These are phyloP conservation scores for Xylaria multiplex DNA, from an alignment of 2,329 filamentous ascomycete species.

Conservation along the genomic window DNA sequence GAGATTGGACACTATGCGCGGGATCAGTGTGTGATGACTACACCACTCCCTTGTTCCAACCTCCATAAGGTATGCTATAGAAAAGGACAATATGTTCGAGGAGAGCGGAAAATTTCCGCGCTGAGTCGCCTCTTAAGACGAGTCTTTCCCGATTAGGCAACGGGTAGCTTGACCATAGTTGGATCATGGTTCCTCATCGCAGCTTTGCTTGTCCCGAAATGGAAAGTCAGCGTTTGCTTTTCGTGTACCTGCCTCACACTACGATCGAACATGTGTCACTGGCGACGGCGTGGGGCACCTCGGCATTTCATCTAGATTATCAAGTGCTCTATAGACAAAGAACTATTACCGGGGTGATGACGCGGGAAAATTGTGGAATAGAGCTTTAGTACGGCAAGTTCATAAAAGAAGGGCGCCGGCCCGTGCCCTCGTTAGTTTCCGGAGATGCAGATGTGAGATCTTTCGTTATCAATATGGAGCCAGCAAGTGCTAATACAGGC, in stretches of 20 bases:
- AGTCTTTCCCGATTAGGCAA: constrained; percentile 14
- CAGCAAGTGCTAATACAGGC: constrained; percentile 46
- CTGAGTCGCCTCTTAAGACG: not conserved
- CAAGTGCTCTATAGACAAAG: constrained; percentile 1
- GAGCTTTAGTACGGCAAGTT: not conserved
- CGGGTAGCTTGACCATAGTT: constrained; percentile 11
- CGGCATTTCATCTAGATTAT: constrained; percentile 17
- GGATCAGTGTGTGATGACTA: not conserved
- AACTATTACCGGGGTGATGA: constrained; percentile 13
- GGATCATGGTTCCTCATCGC: constrained; percentile 6
- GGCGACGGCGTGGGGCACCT: constrained; percentile 28
- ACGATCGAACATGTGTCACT: constrained; percentile 22
- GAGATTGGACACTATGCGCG: not conserved
- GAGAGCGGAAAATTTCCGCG: constrained; percentile 29
- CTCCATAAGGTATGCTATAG: not conserved
- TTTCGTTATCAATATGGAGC: constrained; percentile 34
- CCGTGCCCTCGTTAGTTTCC: constrained; percentile 49
- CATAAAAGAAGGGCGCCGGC: constrained; percentile 36
- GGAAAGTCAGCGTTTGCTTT: constrained; percentile 20
- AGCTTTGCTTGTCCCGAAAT: constrained; percentile 23
- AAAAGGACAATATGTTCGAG: not conserved
- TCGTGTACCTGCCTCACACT: not conserved
- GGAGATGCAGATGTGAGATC: constrained; percentile 3
- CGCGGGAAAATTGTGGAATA: not conserved
- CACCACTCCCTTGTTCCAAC: not conserved